Percentiles rank a stretch among this genome's conserved stretches.
Evolutionary conservation across 495 filamentous ascomycete genomes (phyloP).

Genomic region (Massariosphaeria phaeospora): DNA sequence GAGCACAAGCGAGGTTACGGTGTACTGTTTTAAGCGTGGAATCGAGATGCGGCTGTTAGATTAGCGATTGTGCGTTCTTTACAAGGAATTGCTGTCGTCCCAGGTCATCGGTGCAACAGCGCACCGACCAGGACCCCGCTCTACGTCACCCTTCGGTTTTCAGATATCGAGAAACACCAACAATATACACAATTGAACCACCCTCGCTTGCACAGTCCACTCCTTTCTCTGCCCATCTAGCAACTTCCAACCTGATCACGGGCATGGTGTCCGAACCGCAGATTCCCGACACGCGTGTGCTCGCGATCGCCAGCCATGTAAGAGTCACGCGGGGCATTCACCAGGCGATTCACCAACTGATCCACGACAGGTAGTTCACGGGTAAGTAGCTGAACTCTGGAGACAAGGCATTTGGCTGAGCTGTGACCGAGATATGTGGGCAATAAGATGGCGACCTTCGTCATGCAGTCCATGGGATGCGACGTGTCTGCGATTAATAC

Average conservation of each 20-base stretch:
- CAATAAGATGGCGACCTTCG: constrained; percentile 89
- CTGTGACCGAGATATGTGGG: constrained; percentile 72
- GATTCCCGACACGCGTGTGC: constrained; percentile 78
- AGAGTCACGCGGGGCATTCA: constrained; percentile 36
- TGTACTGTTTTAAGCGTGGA: constrained; percentile 12
- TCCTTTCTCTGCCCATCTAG: not conserved
- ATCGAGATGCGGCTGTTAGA: constrained; percentile 10
- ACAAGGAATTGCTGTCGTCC: constrained; percentile 8
- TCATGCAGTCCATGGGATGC: constrained; percentile 86
- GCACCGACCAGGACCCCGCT: not conserved
- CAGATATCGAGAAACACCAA: constrained; percentile 27
- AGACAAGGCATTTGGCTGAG: constrained; percentile 31
- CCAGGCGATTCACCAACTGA: constrained; percentile 10
- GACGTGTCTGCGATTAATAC: constrained; percentile 92
- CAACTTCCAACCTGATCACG: constrained; percentile 33
- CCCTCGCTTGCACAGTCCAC: not conserved
- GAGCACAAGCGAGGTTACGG: not conserved
- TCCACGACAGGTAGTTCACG: constrained; percentile 39
- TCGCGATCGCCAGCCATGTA: constrained; percentile 98
- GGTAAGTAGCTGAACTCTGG: constrained; percentile 39
- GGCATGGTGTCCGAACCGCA: constrained; percentile 21
- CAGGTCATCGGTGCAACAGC: constrained; percentile 1
- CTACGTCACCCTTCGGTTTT: constrained; percentile 13
- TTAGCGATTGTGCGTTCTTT: constrained; percentile 2
- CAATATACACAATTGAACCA: constrained; percentile 13